These are phyloP conservation scores for Heterobasidion occidentale DNA, from an alignment of 1,284 basidiomycete species.

Conservation along the genomic window DNA sequence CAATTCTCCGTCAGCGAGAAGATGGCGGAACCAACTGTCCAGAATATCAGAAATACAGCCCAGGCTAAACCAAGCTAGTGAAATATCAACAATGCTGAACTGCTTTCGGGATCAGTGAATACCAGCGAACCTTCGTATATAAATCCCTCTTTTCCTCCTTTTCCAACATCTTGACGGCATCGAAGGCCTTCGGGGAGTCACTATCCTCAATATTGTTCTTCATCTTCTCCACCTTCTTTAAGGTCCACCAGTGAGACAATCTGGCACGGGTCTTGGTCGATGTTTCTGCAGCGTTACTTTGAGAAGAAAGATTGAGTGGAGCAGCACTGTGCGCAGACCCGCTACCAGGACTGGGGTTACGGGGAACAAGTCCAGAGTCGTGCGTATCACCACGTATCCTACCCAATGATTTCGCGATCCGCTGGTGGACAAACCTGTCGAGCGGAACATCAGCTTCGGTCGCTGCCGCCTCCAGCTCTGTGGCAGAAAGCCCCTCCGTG, in stretches of 20 bases:
- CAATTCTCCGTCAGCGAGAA: constrained; percentile 46
- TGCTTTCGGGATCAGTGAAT: background rate
- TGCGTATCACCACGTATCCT: too few relatives aligned
- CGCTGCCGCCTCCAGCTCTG: constrained; percentile 49
- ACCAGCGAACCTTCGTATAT: constrained; percentile 31
- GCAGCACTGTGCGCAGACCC: background rate
- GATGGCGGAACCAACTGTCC: constrained; percentile 51
- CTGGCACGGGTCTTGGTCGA: too few relatives aligned
- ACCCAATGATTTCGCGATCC: constrained; percentile 6
- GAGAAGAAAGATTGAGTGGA: constrained; percentile 15
- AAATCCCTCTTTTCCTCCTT: constrained; percentile 9
- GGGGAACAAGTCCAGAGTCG: too few relatives aligned
- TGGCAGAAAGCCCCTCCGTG: constrained; percentile 41
- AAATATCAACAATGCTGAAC: background rate
- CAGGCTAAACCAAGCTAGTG: constrained; percentile 33
- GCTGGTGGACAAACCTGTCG: constrained; percentile 27
- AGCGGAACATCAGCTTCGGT: constrained; percentile 57
- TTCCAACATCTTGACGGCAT: background rate
- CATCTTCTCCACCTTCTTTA: too few relatives aligned
- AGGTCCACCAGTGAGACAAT: too few relatives aligned
- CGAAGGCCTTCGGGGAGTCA: background rate
- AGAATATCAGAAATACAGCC: constrained; percentile 47
- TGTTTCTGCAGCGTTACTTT: background rate
- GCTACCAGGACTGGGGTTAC: background rate
- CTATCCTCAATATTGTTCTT: background rate